phyloP scores from a whole-genome alignment of 2,329 filamentous ascomycete species.

The Elsinoe australis region DNA sequence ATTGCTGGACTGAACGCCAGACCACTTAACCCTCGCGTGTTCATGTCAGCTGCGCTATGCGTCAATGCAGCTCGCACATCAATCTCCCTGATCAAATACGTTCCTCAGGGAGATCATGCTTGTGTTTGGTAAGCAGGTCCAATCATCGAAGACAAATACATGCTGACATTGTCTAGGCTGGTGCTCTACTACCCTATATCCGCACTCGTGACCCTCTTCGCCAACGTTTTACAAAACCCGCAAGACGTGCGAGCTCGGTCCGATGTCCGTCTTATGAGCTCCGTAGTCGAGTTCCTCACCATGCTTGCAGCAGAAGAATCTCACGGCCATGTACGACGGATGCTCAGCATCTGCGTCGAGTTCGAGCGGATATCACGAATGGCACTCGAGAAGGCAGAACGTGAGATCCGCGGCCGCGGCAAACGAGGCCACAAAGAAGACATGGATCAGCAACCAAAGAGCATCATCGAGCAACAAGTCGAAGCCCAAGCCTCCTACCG shows the following conservation, averaged over 20 bases:
- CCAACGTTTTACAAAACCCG: conserved; percentile 93
- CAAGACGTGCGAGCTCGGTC: conserved; percentile 80
- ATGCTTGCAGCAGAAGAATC: conserved; percentile 69
- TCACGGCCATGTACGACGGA: conserved; percentile 83
- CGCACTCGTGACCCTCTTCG: conserved; percentile 87
- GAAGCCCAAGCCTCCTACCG: conserved; percentile 31
- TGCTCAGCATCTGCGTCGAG: conserved; percentile 90
- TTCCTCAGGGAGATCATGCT: conserved; percentile 87
- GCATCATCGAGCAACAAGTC: conserved; percentile 30
- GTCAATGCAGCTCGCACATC: conserved; percentile 88
- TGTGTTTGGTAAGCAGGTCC: conserved; percentile 80
- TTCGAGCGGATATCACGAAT: conserved; percentile 90
- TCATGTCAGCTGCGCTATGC: conserved; percentile 85
- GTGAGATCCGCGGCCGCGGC: conserved; percentile 67
- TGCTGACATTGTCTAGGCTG: conserved; percentile 48
- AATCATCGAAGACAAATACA: too few relatives aligned
- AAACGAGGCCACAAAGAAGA: conserved; percentile 52
- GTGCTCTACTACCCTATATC: conserved; percentile 96
- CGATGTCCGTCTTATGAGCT: conserved; percentile 82
- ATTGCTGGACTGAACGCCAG: conserved; percentile 88
- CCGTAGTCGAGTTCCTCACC: conserved; percentile 85
- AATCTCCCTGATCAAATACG: conserved; percentile 90
- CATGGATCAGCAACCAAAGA: conserved; percentile 21
- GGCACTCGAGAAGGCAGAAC: conserved; percentile 85
- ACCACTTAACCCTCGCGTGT: conserved; percentile 86